Conservation (phyloP, 441 rosid species). For the Daphne laureola region DNA sequence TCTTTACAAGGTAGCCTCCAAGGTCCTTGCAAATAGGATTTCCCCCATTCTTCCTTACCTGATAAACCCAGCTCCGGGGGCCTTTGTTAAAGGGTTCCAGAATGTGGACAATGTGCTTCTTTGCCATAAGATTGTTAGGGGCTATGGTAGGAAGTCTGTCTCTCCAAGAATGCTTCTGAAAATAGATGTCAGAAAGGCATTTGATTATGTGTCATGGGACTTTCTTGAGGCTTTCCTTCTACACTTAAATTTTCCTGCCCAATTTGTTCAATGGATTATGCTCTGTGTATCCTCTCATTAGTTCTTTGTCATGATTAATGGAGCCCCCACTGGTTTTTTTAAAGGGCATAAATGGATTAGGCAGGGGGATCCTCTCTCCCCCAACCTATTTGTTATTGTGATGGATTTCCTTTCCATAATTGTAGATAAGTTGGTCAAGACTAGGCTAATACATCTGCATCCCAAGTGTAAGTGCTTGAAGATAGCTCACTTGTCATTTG, state of each 20-base stretch:
- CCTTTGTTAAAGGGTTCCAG: background rate
- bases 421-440: no score
- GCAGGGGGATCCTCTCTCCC: no score
- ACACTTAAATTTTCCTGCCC: background rate
- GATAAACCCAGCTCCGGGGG: background rate
- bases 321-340: no score
- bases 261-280: no score
- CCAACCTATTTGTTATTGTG: no score
- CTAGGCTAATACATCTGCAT: no score
- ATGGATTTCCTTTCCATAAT: no score
- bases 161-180: background rate
- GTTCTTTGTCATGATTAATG: no score
- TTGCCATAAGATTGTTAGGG: background rate
- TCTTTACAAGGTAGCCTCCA: background rate
- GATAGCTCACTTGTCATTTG: no score
- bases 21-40: background rate
- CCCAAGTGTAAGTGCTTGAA: no score
- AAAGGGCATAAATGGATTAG: no score
- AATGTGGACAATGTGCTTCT: background rate
- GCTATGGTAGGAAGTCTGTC: background rate
- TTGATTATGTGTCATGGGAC: background rate
- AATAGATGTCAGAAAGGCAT: background rate
- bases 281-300: no score
- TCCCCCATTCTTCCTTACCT: background rate
- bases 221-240: background rate